Evolutionary conservation across 768 basidiomycete species (phyloP).

Genomic region (Mycena epipterygia): DNA sequence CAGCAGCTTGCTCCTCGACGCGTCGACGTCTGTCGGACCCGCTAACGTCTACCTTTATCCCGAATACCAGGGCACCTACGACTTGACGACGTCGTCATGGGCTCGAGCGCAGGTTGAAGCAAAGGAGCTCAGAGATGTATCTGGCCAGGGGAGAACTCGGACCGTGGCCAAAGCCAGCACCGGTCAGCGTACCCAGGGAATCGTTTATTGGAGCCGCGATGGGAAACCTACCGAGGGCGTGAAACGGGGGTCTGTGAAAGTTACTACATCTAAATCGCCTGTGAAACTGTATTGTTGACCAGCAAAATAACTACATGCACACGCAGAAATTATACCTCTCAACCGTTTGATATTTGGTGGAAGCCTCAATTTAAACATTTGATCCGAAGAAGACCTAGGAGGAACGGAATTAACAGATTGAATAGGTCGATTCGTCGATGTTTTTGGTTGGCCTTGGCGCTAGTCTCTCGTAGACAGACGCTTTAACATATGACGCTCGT

Average conservation of each 20-base stretch:
- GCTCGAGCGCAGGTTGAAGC: neutral
- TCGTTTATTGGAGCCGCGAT: slow-evolving; percentile 8
- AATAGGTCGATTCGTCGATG: no score
- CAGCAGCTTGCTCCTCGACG: slow-evolving; percentile 10
- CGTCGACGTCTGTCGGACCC: slow-evolving; percentile 14
- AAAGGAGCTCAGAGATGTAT: neutral
- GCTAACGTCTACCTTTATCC: neutral
- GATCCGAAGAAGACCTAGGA: no score
- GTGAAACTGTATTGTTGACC: neutral
- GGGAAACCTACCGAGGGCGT: slow-evolving; percentile 1
- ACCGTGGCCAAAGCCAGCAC: neutral
- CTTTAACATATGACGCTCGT: no score
- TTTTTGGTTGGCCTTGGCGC: no score
- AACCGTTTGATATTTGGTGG: no score
- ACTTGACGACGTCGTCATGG: slow-evolving; percentile 15
- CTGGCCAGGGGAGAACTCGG: slow-evolving; percentile 3
- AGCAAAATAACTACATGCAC: no score
- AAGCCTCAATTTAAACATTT: no score
- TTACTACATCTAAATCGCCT: slow-evolving; percentile 1
- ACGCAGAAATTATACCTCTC: no score
- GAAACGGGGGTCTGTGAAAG: neutral
- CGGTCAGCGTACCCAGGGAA: neutral
- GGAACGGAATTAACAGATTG: no score
- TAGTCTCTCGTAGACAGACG: no score
- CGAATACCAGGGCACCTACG: slow-evolving; percentile 22